Evolutionary conservation across 179 eudicot species (phyloP), one percentile per base, ranked within the genome.

Genomic region (Nepenthes alata): DNA sequence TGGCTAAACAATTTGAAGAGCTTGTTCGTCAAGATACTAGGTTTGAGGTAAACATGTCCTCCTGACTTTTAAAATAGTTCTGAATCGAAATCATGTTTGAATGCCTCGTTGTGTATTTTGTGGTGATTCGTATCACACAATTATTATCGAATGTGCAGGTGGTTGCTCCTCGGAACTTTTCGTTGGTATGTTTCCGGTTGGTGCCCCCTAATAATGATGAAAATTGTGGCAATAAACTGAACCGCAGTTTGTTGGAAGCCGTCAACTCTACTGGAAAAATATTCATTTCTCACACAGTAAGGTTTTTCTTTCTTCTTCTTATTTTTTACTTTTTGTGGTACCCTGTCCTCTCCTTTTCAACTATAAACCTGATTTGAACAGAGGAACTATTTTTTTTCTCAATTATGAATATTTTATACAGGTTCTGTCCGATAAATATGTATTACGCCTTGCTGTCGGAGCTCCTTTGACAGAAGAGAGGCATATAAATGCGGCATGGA

Each of bases 381-480:
- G 8, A 0, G 45, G 5, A 41, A 41, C 45, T 1, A 0, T 41
- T 2, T 48, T 48, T 48, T 48, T 11, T 50, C 4, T 50, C 53
- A 50, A 50, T 4, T 7, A 10, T 50, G n/a, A 13, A 10, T 37
- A 4, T 16, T 3, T 11, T 16, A 11, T 72, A 64, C 83, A 91
- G 98, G 89, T 83, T 65, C 73, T 91, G 52, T 86, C 95, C 1
- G 81, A 77, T 10, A 86, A 73, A 53, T 93, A 83, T 63, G 74
- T 81, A 11, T 35, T 89, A n/a, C 85, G 96, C 5, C 72, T 93
- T 59, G 98, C 86, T 0, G 83, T 89, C 0, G 96, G 96, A 71
- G 96, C 98, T 61, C 89, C 96, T 59, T 65, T 93, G 78, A 93
- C 95, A 5, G 93, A 86, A 78, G 86, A 79, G 74, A 78, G 84